phyloP scores from a whole-genome alignment of 192 early-diverging fungal species.

The Spinellus fusiger region DNA sequence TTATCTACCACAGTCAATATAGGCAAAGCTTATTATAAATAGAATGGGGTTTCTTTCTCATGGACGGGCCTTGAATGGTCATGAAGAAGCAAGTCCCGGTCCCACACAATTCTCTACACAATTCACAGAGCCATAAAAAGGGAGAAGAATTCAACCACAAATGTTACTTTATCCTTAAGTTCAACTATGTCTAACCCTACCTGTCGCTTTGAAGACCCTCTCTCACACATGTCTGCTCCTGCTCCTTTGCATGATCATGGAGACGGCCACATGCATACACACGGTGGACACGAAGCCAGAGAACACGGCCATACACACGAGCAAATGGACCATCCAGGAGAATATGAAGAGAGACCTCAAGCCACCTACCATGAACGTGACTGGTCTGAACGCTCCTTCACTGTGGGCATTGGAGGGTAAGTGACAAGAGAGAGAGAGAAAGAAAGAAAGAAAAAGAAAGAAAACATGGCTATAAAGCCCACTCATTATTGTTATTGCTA shows the following conservation, averaged over 20 bases:
- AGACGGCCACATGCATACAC: slow-evolving; percentile 40
- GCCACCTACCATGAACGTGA: slow-evolving; percentile 71
- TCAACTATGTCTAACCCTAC: slow-evolving; percentile 12
- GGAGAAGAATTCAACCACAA: too few species aligned
- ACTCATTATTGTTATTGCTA: background rate
- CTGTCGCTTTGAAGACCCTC: slow-evolving; percentile 49
- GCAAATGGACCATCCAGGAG: slow-evolving; percentile 80
- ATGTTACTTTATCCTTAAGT: too few species aligned
- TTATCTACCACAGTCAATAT: too few species aligned
- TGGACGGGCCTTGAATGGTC: background rate
- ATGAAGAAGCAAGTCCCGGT: background rate
- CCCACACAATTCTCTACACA: background rate
- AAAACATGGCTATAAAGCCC: background rate
- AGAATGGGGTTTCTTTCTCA: too few species aligned
- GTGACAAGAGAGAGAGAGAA: slow-evolving; percentile 8
- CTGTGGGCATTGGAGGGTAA: slow-evolving; percentile 90
- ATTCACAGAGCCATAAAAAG: background rate
- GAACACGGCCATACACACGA: slow-evolving; percentile 94
- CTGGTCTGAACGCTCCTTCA: slow-evolving; percentile 91
- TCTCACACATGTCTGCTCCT: slow-evolving; percentile 15
- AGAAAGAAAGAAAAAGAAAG: background rate
- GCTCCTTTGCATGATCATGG: slow-evolving; percentile 45
- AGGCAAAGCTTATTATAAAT: too few species aligned
- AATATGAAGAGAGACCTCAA: slow-evolving; percentile 65
- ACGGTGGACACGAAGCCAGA: slow-evolving; percentile 45